A percentile compares a stretch with the other conserved stretches of the same genome.
Evolutionary conservation across 2,329 filamentous ascomycete genomes (phyloP).

Genomic region (Aspergillus bombycis): DNA sequence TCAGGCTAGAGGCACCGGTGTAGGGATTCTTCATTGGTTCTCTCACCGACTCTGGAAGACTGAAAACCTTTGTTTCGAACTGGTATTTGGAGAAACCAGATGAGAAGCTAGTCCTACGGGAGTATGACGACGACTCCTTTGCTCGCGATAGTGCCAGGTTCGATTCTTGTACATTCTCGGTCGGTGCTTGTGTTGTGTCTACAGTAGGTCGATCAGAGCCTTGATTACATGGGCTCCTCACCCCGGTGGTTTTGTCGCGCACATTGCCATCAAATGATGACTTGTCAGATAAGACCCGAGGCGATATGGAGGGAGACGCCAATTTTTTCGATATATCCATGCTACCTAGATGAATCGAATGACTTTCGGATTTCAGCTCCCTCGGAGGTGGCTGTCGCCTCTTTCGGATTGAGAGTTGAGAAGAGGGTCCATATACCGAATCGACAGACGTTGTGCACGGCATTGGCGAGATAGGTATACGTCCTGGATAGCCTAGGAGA

Average conservation of each 20-base stretch:
- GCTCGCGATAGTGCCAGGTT: neutral
- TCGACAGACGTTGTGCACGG: slow-evolving; percentile 17
- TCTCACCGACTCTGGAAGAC: neutral
- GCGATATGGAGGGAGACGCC: slow-evolving; percentile 26
- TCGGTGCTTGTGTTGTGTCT: slow-evolving; percentile 1
- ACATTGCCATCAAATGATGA: slow-evolving; percentile 27
- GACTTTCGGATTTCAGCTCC: slow-evolving; percentile 20
- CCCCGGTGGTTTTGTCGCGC: slow-evolving; percentile 16
- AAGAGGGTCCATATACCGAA: slow-evolving; percentile 18
- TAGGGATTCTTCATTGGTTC: neutral
- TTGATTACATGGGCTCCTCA: slow-evolving; percentile 13
- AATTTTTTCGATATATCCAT: slow-evolving; percentile 34
- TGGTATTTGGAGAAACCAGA: slow-evolving; percentile 14
- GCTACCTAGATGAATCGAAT: slow-evolving; percentile 31
- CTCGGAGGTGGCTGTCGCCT: slow-evolving; percentile 22
- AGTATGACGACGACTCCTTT: slow-evolving; percentile 30
- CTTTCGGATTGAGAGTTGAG: slow-evolving; percentile 28
- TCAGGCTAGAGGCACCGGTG: neutral
- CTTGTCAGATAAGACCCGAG: slow-evolving; percentile 24
- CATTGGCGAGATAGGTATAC: slow-evolving; percentile 8
- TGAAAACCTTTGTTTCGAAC: slow-evolving; percentile 7
- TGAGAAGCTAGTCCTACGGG: slow-evolving; percentile 23
- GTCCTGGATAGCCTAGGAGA: slow-evolving; percentile 10
- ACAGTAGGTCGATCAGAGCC: neutral
- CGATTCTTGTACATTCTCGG: slow-evolving; percentile 8